Base-by-base conservation (phyloP, 2,329 filamentous ascomycete species). In the Fusarium robinianum region DNA sequence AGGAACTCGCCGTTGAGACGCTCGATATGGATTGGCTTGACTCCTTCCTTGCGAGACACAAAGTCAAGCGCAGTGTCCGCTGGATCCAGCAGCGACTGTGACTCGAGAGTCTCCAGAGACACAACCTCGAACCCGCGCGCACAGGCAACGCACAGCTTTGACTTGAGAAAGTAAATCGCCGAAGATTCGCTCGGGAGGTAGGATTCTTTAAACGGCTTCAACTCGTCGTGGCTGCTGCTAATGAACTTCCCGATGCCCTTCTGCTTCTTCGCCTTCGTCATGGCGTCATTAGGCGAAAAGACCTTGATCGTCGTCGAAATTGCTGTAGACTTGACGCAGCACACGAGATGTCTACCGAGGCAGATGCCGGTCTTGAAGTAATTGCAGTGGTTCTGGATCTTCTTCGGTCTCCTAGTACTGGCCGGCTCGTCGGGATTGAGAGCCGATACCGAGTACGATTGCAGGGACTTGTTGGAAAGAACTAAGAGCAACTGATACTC, bases 361-460 rank as follows among this genome's bases (percentile, higher is more conserved):
- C 94, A 97, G 62, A 96, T 95, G 25, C 94, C 94, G 12, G 90
- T 88, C 72, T 95, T 96, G 83, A 99, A 99, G 74, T 97, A 99
- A 69, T 92, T 96, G 69, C 92, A 95, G 71, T 96, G 91, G 61
- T 88, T 95, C 69, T 91, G 87, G 53, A 99, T 97, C 76, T 96
- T 96, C 75, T 94, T 92, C 7, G 90, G 90, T 27, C 90, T 83
- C 68, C 94, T 96, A 11, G 83, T 83, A 42, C 91, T 75, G 22
- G 88, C 80, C 37, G 85, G 85, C 62, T 97, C 91, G 52, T 87
- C 87, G 3, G 87, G 81, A 61, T 96, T 92, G 43, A 99, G 77
- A 10, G 90, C 90, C 51, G 92, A 86, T 38, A 96, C 76, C 2
- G 90, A 84, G 72, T 94, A 97, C 6, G 92, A 96, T 58, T 89